Evolutionary conservation across 1,284 basidiomycete species (phyloP).

Genomic region (Ustilago tritici): DNA sequence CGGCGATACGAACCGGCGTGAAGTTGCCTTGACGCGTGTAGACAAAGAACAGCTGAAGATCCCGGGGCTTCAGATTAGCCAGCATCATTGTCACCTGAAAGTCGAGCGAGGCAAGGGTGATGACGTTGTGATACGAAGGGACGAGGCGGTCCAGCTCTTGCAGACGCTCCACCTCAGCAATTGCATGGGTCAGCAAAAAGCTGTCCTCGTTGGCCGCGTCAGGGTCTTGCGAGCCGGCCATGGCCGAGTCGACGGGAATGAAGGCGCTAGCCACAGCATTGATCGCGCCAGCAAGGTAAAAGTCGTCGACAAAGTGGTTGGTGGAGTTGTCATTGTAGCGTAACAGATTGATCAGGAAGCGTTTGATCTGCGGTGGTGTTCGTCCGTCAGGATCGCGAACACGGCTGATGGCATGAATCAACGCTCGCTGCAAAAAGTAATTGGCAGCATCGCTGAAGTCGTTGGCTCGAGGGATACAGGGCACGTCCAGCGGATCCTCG

Average conservation of each 20-base stretch:
- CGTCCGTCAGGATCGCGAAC: constrained; percentile 84
- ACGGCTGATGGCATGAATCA: constrained; percentile 84
- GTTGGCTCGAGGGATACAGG: constrained; percentile 91
- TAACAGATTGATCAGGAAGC: constrained; percentile 89
- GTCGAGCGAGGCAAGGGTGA: constrained; percentile 79
- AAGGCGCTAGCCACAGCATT: constrained; percentile 83
- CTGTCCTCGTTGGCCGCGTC: constrained; percentile 56
- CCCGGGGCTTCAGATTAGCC: constrained; percentile 78
- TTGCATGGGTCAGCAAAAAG: constrained; percentile 51
- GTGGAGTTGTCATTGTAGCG: constrained; percentile 94
- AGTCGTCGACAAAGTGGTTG: constrained; percentile 91
- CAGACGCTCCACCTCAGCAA: constrained; percentile 80
- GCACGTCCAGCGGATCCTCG: constrained; percentile 68
- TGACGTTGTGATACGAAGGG: constrained; percentile 92
- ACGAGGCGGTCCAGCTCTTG: constrained; percentile 94
- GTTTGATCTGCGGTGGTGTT: constrained; percentile 86
- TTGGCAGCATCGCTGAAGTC: constrained; percentile 91
- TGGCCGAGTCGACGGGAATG: constrained; percentile 71
- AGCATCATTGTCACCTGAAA: constrained; percentile 58
- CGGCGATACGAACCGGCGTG: constrained; percentile 87
- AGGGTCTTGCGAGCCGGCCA: constrained; percentile 49
- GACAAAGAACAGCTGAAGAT: constrained; percentile 84
- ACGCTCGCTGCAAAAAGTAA: constrained; percentile 91
- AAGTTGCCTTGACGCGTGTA: constrained; percentile 83
- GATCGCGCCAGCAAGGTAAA: constrained; percentile 89